Conservation (phyloP, 2,329 filamentous ascomycete genomes). For the Trichoderma brevicompactum region DNA sequence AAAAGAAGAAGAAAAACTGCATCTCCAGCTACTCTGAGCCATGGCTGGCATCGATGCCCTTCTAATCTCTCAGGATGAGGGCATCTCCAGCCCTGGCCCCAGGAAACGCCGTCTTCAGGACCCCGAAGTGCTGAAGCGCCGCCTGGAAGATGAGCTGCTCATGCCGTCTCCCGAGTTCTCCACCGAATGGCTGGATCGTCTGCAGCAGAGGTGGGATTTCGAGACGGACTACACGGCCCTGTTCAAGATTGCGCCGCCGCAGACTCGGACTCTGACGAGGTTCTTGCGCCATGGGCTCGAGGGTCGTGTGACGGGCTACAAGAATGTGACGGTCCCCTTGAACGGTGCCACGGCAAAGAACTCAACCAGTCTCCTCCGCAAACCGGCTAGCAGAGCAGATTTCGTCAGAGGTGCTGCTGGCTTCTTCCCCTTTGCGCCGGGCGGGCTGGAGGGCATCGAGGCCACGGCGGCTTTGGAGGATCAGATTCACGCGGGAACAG, state of each 20-base stretch:
- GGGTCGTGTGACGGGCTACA: constrained; percentile 90
- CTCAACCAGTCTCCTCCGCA: constrained; percentile 84
- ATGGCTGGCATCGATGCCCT: constrained; percentile 45
- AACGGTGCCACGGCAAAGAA: constrained; percentile 92
- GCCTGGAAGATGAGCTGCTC: constrained; percentile 77
- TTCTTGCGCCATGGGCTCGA: constrained; percentile 92
- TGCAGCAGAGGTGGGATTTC: constrained; percentile 89
- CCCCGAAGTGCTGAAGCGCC: constrained; percentile 66
- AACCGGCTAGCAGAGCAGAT: constrained; percentile 83
- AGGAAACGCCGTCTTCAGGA: constrained; percentile 43
- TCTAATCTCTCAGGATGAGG: constrained; percentile 38
- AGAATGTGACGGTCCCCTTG: constrained; percentile 88
- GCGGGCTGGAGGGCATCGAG: constrained; percentile 84
- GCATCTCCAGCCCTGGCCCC: constrained; percentile 26
- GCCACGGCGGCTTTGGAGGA: constrained; percentile 84
- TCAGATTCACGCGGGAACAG: constrained; percentile 63
- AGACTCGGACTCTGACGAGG: constrained; percentile 91
- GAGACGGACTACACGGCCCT: constrained; percentile 80
- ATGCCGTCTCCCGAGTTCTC: constrained; percentile 80
- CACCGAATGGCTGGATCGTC: constrained; percentile 80
- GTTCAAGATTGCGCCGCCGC: constrained; percentile 85
- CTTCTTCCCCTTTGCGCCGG: constrained; percentile 92
- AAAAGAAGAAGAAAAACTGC: not conserved
- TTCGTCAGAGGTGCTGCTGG: constrained; percentile 92
- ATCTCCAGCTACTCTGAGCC: not conserved